Evolutionary conservation across 306 rosid genomes (phyloP), one percentile per base, ranked within the genome.

Genomic region (Erythrophleum fordii): DNA sequence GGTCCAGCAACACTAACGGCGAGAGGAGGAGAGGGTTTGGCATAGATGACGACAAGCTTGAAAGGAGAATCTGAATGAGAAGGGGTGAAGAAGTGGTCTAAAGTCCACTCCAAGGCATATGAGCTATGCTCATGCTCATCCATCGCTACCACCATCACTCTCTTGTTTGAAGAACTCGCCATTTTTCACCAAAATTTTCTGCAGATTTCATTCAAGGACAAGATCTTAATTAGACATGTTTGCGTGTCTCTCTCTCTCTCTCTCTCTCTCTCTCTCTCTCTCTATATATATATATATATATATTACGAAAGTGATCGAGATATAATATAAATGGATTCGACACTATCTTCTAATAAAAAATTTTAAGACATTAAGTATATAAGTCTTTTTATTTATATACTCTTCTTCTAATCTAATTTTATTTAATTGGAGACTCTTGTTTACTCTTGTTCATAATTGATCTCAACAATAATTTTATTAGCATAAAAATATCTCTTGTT

Each of bases 61-160:
- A 83, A 86, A 56, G 84, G 83, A 42, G 86, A 73, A 52, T 72
- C 44, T 18, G 83, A 61, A 13, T 75, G 56, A 39, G 62, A 58
- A 22, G 84, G 87, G 25, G 31, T 51, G 84, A 89, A 85, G 82
- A 87, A 85, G 61, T 70, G 87, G 9, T 80, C 83, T 8, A 89
- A 77, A 39, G 85, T 81, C 92, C 92, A 89, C 31, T 85, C 85
- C 39, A 89, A 72, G 10, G 90, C 90, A 67, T 82, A 80, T 5
- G 69, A 53, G 77, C 90, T 89, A 72, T 83, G 81, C 12, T 83
- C 85, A 39, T 75, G 72, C 23, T 56, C 78, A 75, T 86, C 86
- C 58, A 80, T 72, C 14, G 82, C 89, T 2, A 79, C 52, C 51
- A 86, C 78, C 84, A 80, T 83, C 12, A 79, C 82, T 71, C n/a